Evolutionary conservation across 768 basidiomycete genomes (phyloP).

Genomic region (Amanita thiersii): DNA sequence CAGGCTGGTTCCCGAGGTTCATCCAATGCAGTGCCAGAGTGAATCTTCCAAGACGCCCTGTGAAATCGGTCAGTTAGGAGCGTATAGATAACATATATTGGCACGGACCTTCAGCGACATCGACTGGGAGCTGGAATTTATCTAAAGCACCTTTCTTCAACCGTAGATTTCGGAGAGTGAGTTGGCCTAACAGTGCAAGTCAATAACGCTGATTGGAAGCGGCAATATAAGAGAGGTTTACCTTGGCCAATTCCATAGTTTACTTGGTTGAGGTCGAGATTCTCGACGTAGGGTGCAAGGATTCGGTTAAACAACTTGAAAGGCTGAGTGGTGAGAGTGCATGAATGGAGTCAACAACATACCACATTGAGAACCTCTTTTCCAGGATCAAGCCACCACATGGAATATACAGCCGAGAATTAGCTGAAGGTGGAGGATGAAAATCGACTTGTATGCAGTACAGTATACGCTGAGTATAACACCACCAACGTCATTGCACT

Average conservation of each 20-base stretch:
- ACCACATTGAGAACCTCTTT: conserved; percentile 81
- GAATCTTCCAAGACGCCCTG: conserved; percentile 82
- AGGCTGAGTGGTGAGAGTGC: background rate
- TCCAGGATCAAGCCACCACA: conserved; percentile 88
- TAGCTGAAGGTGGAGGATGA: background rate
- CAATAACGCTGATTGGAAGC: conserved; percentile 6
- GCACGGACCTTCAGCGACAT: conserved; percentile 81
- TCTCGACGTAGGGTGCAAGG: conserved; percentile 92
- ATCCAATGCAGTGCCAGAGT: conserved; percentile 85
- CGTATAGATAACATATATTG: background rate
- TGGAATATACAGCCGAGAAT: conserved; percentile 18
- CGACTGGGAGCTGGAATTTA: conserved; percentile 91
- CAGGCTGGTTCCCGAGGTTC: conserved; percentile 83
- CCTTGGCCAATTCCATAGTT: conserved; percentile 91
- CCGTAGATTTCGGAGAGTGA: conserved; percentile 72
- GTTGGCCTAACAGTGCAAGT: conserved; percentile 43
- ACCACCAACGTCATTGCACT: conserved; percentile 6
- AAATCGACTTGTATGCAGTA: background rate
- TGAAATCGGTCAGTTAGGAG: conserved; percentile 1
- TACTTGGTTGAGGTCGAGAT: conserved; percentile 90
- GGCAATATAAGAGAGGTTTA: conserved; percentile 14
- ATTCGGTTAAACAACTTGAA: conserved; percentile 77
- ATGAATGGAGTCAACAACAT: conserved; percentile 18
- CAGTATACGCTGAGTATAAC: background rate
- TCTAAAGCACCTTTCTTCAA: conserved; percentile 92